phyloP scores from a whole-genome alignment of 306 rosid species.

The Rosa persica region DNA sequence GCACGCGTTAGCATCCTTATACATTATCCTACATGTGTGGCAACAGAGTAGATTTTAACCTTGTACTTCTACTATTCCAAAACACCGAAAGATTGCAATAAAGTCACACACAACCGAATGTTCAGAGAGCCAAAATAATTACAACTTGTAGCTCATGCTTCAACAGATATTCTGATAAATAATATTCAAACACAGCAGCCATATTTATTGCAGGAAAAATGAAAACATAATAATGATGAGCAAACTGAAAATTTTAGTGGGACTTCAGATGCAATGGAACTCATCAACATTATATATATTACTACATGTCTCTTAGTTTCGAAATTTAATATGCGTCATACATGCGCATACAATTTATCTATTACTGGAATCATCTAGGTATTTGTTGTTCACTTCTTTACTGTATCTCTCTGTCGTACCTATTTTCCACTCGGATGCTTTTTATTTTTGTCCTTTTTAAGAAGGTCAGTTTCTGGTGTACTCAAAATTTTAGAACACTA shows the following conservation, averaged over 20 bases:
- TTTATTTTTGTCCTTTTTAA: too few species aligned
- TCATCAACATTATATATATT: background rate
- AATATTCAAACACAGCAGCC: background rate
- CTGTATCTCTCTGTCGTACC: background rate
- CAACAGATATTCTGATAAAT: background rate
- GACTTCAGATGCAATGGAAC: background rate
- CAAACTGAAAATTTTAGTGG: background rate
- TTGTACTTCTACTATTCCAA: too few species aligned
- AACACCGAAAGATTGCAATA: background rate
- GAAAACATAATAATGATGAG: background rate
- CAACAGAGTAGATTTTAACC: too few species aligned
- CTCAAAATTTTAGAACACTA: background rate
- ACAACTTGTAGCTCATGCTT: background rate
- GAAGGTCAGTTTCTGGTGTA: too few species aligned
- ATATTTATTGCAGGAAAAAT: background rate
- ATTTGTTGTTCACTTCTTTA: too few species aligned
- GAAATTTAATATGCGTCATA: too few species aligned
- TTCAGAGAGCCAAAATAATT: background rate
- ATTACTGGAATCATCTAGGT: background rate
- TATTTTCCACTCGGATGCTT: background rate
- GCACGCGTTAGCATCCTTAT: background rate
- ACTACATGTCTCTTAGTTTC: too few species aligned
- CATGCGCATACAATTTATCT: too few species aligned
- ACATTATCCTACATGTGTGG: too few species aligned
- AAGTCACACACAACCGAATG: background rate